Evolutionary conservation across 768 basidiomycete genomes (phyloP), one percentile per base, ranked within the genome.

Genomic region (Hypholoma sublateritium): DNA sequence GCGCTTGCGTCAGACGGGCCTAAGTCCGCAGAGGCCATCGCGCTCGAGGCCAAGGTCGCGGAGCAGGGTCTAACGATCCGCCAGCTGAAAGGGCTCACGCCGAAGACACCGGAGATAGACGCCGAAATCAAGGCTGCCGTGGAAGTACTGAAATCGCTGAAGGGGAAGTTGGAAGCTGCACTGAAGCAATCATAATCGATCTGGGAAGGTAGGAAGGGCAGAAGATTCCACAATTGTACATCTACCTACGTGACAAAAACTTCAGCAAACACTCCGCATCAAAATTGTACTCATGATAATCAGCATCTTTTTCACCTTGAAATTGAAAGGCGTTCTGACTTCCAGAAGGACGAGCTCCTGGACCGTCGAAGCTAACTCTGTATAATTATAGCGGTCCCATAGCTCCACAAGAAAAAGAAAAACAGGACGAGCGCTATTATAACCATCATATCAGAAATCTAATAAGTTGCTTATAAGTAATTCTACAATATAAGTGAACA

Each of bases 21-120:
- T 0, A 93, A 89, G 70, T 84, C 89, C 2, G 80, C 85, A 0
- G 91, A 93, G 70, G 83, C 84, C 34, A 70, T 86, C 24, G 86
- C 82, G 3, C 73, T 92, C 56, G 94, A 94, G 71, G 81, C 77
- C 42, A 86, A 87, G 77, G 78, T 97, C 37, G 76, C 84, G 37
- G 82, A 81, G 50, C 93, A 97, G 69, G 94, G 91, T 0, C 80
- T 84, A 46, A 65, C 79, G 16, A 90, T 98, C 14, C 81, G 91
- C 35, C 70, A 76, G 50, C 68, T 98, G 66, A 96, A 92, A 71
- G 81, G 73, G 56, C 80, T 80, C 68, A 76, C 74, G 3, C 81
- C 82, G 6, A 86, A 83, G 72, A 80, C 81, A 12, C 69, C 80
- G 39, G 82, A 84, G 62, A 69, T 80, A n/a, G 89, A 89, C 50